Evolutionary conservation across 345 rosid species (phyloP).

Genomic region (Trapa bicornis): DNA sequence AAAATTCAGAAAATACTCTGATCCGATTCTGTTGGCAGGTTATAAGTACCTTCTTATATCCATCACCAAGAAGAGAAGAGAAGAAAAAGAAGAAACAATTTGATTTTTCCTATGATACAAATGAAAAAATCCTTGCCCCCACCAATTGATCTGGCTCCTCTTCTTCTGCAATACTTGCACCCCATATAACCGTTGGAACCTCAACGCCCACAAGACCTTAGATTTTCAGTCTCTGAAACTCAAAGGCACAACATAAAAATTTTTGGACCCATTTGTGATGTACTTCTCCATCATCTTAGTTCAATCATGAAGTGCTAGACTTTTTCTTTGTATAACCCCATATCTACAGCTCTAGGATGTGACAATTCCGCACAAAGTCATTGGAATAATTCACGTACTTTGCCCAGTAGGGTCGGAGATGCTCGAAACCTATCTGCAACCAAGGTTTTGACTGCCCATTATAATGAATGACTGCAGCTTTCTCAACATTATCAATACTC

Average conservation of each 20-base stretch:
- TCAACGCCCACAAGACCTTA: not conserved
- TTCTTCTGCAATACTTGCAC: not conserved
- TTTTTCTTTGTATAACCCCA: conserved; percentile 8
- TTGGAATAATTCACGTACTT: conserved; percentile 82
- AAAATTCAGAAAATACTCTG: not conserved
- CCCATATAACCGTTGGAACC: not conserved
- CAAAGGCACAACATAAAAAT: conserved; percentile 9
- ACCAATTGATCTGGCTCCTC: not conserved
- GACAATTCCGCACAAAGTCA: conserved; percentile 90
- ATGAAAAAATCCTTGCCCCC: conserved; percentile 22
- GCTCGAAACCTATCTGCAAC: conserved; percentile 96
- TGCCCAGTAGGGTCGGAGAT: conserved; percentile 97
- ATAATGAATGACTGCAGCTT: conserved; percentile 96
- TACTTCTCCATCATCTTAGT: conserved; percentile 3
- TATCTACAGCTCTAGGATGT: conserved; percentile 66
- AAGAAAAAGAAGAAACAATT: conserved; percentile 13
- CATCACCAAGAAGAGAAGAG: not conserved
- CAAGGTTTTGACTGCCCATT: conserved; percentile 99
- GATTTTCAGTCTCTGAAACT: not conserved
- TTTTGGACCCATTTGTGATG: conserved; percentile 12
- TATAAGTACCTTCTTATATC: conserved; percentile 18
- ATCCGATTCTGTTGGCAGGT: conserved; percentile 8
- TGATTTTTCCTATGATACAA: conserved; percentile 30
- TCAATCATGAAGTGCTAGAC: not conserved
- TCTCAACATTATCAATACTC: conserved; percentile 44